phyloP scores from a whole-genome alignment of 768 basidiomycete genomes.

The Pleurotus cornucopiae region DNA sequence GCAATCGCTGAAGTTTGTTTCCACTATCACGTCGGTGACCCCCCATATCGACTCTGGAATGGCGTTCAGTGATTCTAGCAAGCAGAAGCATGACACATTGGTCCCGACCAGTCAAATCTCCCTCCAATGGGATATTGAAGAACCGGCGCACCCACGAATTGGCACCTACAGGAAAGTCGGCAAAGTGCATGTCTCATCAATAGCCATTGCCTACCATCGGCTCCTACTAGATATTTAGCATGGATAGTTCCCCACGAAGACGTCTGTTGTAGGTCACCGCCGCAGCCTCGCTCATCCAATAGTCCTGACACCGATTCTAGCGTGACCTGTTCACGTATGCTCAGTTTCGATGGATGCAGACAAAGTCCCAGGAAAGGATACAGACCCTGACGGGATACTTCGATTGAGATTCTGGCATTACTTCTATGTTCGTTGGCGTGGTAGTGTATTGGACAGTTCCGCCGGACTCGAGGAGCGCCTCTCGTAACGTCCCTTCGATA shows the following conservation, averaged over 20 bases:
- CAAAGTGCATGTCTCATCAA: too few relatives aligned
- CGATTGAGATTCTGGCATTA: too few relatives aligned
- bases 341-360: too few relatives aligned
- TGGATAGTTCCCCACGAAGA: conserved; percentile 1
- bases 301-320: background rate
- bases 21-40: conserved; percentile 12
- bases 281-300: background rate
- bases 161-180: conserved; percentile 10
- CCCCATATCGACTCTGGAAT: conserved; percentile 16
- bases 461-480: background rate
- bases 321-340: background rate
- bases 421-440: too few relatives aligned
- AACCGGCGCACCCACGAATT: conserved; percentile 17
- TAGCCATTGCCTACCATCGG: conserved; percentile 13
- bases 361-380: too few relatives aligned
- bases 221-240: conserved; percentile 19
- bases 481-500: conserved; percentile 7
- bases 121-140: conserved; percentile 14
- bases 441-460: background rate
- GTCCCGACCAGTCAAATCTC: conserved; percentile 9
- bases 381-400: too few relatives aligned
- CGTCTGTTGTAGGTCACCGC: background rate
- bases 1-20: conserved; percentile 16
- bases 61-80: background rate
- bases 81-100: background rate